These are phyloP conservation scores for Colletotrichum sp. DNA, from an alignment of 2,329 filamentous ascomycete species.

Conservation along the genomic window DNA sequence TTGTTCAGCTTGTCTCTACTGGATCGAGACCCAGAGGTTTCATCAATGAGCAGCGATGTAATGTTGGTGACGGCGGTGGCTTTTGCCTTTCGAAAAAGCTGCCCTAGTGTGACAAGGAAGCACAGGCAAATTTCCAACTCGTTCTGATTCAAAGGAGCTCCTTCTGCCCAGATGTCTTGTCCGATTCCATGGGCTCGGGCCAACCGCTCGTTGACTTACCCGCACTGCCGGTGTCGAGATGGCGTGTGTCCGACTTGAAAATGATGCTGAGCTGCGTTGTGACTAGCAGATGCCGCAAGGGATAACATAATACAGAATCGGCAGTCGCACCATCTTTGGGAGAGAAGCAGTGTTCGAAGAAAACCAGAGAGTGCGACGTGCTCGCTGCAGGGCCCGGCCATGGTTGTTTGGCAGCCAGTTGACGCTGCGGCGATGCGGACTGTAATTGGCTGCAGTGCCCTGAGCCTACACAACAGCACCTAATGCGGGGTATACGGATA, in stretches of 20 bases:
- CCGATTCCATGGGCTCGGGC: constrained; percentile 2
- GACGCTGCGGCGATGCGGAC: neutral
- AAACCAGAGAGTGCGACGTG: neutral
- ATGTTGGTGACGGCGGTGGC: constrained; percentile 3
- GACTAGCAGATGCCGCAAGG: neutral
- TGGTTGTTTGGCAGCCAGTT: neutral
- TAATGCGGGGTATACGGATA: neutral
- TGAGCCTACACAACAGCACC: neutral
- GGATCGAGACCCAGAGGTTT: neutral
- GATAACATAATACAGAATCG: neutral
- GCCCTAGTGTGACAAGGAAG: neutral
- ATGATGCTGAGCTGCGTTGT: neutral
- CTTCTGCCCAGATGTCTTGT: neutral
- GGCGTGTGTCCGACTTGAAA: neutral
- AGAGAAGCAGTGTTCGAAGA: neutral
- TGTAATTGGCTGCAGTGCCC: neutral
- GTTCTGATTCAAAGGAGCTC: neutral
- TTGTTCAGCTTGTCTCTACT: constrained; percentile 1
- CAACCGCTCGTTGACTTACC: neutral
- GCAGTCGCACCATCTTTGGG: neutral
- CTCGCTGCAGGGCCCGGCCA: neutral
- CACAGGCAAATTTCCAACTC: neutral
- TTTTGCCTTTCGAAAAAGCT: neutral
- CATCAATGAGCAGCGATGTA: constrained; percentile 1
- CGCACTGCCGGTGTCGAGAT: neutral